Conservation (phyloP, 495 filamentous ascomycete genomes). For the Glonium stellatum region DNA sequence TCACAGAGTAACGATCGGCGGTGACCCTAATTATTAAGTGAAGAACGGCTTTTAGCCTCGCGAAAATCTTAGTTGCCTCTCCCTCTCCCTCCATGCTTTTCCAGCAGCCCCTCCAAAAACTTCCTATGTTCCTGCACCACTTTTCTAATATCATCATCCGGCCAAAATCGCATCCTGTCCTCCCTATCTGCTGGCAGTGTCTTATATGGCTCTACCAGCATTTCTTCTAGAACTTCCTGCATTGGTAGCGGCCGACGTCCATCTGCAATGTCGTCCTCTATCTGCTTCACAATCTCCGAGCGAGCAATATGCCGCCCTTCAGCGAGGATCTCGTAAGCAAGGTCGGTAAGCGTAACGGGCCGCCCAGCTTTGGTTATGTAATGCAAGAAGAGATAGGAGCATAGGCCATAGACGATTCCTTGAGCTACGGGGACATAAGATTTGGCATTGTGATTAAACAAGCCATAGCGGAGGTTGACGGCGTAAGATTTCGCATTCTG, state of each 20-base stretch:
- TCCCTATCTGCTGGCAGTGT: not conserved
- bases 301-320: not conserved
- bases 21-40: too few relatives aligned
- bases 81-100: not conserved
- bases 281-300: not conserved
- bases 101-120: not conserved
- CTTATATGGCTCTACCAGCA: not conserved
- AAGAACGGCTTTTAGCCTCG: too few relatives aligned
- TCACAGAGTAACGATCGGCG: too few relatives aligned
- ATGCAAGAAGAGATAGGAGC: not conserved
- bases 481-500: not conserved
- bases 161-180: not conserved
- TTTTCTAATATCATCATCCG: not conserved
- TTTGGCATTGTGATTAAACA: not conserved
- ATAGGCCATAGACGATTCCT: not conserved
- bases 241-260: not conserved
- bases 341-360: not conserved
- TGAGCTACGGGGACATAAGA: not conserved
- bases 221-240: not conserved
- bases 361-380: not conserved
- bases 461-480: not conserved
- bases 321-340: not conserved
- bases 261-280: not conserved
- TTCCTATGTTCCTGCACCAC: not conserved
- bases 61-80: not conserved